Percentiles rank a stretch among this genome's conserved stretches.
These are phyloP conservation scores for Lophiostoma macrostomum DNA, from an alignment of 495 filamentous ascomycete species.

Conservation along the genomic window DNA sequence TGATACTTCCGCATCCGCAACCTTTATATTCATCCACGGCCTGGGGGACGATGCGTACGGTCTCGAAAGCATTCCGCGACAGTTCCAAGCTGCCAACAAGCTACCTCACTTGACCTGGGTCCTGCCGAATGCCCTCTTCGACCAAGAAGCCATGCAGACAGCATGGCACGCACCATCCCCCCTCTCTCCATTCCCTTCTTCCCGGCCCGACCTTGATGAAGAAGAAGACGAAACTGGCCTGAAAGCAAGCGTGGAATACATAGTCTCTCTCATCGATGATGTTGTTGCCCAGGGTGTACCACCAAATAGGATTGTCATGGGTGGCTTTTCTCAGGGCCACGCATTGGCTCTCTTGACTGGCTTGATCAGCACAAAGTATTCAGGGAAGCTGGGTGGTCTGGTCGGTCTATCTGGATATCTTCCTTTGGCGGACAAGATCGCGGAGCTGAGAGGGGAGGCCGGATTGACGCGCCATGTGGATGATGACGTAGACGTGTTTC, in stretches of 20 bases:
- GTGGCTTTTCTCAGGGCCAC: constrained; percentile 47
- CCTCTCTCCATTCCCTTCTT: constrained; percentile 40
- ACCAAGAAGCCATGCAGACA: constrained; percentile 41
- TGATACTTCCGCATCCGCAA: constrained; percentile 40
- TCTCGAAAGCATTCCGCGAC: constrained; percentile 40
- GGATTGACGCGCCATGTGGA: constrained; percentile 33
- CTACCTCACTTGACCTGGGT: constrained; percentile 44
- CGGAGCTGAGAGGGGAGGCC: constrained; percentile 29
- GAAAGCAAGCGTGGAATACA: constrained; percentile 39
- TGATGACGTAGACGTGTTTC: constrained; percentile 34
- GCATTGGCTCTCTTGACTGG: constrained; percentile 42
- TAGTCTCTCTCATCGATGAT: constrained; percentile 42
- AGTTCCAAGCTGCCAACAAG: constrained; percentile 45
- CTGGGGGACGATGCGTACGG: constrained; percentile 45
- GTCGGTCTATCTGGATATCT: constrained; percentile 45
- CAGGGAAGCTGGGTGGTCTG: constrained; percentile 40
- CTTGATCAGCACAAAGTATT: constrained; percentile 39
- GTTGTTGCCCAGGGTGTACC: constrained; percentile 40
- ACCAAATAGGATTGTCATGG: constrained; percentile 41
- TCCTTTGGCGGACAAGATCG: constrained; percentile 35
- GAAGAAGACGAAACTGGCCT: constrained; percentile 42
- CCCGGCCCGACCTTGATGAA: constrained; percentile 36
- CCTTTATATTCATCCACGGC: constrained; percentile 48
- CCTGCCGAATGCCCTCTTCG: constrained; percentile 44
- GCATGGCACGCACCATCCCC: constrained; percentile 45